Evolutionary conservation across 176 grass and related monocot genomes (phyloP).

Genomic region (Triticum monococcum): DNA sequence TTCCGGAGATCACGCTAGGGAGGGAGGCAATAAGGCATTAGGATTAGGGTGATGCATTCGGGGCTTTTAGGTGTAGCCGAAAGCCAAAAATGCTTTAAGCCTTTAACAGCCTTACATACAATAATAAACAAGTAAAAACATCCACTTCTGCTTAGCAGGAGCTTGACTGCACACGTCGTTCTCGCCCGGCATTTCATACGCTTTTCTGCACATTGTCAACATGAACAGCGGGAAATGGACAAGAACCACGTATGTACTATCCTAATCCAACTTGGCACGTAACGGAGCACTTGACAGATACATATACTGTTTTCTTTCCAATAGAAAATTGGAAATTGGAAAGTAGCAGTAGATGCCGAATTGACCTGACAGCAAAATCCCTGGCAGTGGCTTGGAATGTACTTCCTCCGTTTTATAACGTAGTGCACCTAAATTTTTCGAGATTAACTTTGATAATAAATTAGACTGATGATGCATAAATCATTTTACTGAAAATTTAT

Average conservation of each 20-base stretch:
- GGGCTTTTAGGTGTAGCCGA: conserved; percentile 23
- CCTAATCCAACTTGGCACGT: conserved; percentile 8
- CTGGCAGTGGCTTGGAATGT: background rate
- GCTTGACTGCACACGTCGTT: background rate
- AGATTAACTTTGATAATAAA: no score
- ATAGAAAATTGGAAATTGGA: background rate
- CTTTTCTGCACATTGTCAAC: background rate
- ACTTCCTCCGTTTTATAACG: rapidly evolving
- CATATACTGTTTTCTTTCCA: background rate
- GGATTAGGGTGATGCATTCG: background rate
- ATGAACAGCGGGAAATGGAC: background rate
- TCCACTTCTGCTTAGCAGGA: background rate
- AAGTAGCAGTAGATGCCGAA: background rate
- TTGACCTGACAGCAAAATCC: conserved; percentile 3
- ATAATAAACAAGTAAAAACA: background rate
- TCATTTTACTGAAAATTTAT: no score
- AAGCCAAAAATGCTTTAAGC: background rate
- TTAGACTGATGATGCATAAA: no score
- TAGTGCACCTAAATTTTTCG: no score
- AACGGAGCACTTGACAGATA: background rate
- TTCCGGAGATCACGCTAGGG: background rate
- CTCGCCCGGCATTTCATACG: background rate
- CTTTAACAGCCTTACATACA: no score
- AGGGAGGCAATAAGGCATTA: background rate
- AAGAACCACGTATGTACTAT: background rate